phyloP scores from a whole-genome alignment of 2,329 filamentous ascomycete genomes.

The Lizonia empirigonia region DNA sequence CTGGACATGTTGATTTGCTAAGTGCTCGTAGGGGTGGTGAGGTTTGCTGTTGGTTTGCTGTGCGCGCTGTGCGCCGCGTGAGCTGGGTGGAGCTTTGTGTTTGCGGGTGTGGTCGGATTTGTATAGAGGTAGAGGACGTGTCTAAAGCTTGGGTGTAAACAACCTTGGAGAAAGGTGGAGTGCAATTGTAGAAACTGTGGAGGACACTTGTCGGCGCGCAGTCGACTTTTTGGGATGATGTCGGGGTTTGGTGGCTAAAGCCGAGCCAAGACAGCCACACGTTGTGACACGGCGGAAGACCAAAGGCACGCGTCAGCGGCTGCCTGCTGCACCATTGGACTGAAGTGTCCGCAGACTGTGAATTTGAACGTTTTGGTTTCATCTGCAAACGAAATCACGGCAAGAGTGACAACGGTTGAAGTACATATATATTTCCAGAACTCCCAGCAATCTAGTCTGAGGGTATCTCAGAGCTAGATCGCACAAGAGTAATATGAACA shows the following conservation, averaged over 20 bases:
- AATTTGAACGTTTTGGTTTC: neutral
- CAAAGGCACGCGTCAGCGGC: constrained; percentile 4
- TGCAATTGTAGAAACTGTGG: constrained; percentile 18
- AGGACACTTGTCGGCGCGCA: constrained; percentile 26
- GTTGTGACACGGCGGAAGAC: neutral
- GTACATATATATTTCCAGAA: constrained; percentile 15
- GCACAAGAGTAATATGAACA: constrained; percentile 16
- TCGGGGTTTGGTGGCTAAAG: constrained; percentile 16
- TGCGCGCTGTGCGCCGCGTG: neutral
- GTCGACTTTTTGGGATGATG: constrained; percentile 16
- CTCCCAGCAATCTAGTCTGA: constrained; percentile 9
- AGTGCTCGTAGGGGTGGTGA: constrained; percentile 4
- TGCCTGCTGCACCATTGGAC: neutral
- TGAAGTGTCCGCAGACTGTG: neutral
- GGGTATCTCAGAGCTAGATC: constrained; percentile 5
- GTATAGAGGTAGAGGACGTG: neutral
- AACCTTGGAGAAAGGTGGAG: constrained; percentile 9
- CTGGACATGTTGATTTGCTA: constrained; percentile 25
- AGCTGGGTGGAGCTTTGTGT: neutral
- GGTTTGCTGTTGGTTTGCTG: neutral
- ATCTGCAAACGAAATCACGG: too few relatives aligned
- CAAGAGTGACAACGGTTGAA: too few relatives aligned
- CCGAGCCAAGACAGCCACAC: constrained; percentile 18
- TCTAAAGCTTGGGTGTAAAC: neutral
- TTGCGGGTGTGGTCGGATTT: neutral